Base-by-base conservation (phyloP, 495 filamentous ascomycete species). In the Aspergillus diversus region DNA sequence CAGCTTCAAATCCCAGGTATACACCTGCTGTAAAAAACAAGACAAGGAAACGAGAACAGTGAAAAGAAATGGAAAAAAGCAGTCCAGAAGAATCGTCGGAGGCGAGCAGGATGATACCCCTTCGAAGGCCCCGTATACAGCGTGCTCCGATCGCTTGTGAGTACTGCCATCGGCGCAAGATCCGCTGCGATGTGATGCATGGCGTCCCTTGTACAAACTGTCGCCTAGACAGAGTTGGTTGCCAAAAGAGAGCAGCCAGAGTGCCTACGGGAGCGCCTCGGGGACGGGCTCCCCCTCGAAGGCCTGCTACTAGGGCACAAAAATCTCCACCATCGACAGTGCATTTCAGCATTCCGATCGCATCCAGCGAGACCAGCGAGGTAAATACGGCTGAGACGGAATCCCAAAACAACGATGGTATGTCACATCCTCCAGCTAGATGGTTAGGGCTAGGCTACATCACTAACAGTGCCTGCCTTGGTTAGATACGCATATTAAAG, bases 101-200 rank as follows among this genome's bases (percentile, higher is more conserved):
- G 37, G 37, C 7, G 37, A 39, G 8, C 8, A 7, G 37, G 37
- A 7, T 13, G 8, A 7, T 8, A 13, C 7, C 31, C 11, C 12
- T 21, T 6, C 49, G 31, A 21, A 17, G 21, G 17, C 49, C 49
- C 12, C 49, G 49, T 7, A 12, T 32, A 5, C 17, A 52, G 49
- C 49, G 49, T 12, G 49, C 49, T 21, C 49, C 49, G 9, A 52
- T 12, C 17, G 49, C 49, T 1, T 52, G 49, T 21, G 49, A 52
- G 21, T 52, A 52, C 12, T 52, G 49, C 49, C 49, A 52, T 52
- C 49, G 31, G 12, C 49, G 49, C n/a, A 52, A 52, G 49, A 52
- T 32, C 17, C 49, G 49, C 5, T 52, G 49, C 31, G 49, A 52
- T 32, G 17, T 52, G 49, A 32, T 52, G 49, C 49, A 52, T 5